Evolutionary conservation across 1,139 yeast species (phyloP).

Genomic region (Geotrichum fermentans): DNA sequence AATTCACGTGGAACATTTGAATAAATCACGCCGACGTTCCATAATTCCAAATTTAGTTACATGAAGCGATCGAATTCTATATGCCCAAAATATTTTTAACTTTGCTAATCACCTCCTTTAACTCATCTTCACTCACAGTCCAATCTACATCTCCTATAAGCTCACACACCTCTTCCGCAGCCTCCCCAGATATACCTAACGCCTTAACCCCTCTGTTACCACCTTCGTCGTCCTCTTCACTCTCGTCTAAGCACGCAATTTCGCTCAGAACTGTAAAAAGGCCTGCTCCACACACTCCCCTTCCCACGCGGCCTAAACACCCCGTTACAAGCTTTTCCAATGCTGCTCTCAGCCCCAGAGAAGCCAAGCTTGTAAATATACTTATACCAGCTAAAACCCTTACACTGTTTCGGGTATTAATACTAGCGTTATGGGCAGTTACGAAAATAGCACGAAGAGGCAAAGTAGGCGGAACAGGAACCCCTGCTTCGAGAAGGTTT

Average conservation of each 20-base stretch:
- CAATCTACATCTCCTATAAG: neutral
- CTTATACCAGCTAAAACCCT: conserved; percentile 23
- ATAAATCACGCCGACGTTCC: no score
- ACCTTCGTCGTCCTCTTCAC: neutral
- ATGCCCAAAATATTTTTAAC: no score
- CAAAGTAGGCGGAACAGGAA: conserved; percentile 12
- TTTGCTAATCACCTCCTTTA: neutral
- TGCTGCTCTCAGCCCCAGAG: conserved; percentile 21
- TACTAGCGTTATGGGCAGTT: conserved; percentile 26
- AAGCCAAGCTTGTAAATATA: conserved; percentile 25
- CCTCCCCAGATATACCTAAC: neutral
- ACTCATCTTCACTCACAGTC: neutral
- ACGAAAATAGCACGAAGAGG: conserved; percentile 19
- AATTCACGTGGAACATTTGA: no score
- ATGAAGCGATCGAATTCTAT: no score
- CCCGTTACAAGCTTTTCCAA: conserved; percentile 24
- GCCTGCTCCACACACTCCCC: neutral
- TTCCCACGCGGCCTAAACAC: conserved; percentile 15
- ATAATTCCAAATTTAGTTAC: no score
- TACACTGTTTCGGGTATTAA: conserved; percentile 24
- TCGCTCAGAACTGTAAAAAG: neutral
- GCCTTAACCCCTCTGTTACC: neutral
- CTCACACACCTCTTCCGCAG: neutral
- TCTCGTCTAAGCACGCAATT: neutral
- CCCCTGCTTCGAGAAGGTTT: conserved; percentile 24